Base-by-base conservation (phyloP, 2,329 filamentous ascomycete species). In the Diaporthe helianthi region DNA sequence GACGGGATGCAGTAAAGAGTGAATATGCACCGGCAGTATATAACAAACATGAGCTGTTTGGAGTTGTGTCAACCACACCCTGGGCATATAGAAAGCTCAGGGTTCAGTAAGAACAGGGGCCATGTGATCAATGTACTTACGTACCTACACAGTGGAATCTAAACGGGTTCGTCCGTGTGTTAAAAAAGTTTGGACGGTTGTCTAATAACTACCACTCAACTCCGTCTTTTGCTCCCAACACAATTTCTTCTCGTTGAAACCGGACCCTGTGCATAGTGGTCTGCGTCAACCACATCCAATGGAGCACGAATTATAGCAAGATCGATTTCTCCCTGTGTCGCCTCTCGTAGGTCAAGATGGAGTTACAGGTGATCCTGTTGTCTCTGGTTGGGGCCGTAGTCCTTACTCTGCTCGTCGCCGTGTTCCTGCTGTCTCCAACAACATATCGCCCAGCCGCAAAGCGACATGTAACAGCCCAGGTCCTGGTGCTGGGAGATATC, bases 401-500 rank as follows among this genome's bases (percentile, higher is more conserved):
- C 31, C 65, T 67, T 47, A 60, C 69, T 6, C 44, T 71, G 4
- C 26, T 69, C n/a, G 46, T 69, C 53, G 53, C 68, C 61, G 52
- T 61, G 22, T 51, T 69, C n/a, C 67, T 80, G 22, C 60, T 75
- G 19, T 73, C 80, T 33, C 82, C 82, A 9, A 78, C 75, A 22
- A 76, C 79, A 17, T 80, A 58, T 4, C 67, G 73, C 2, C 65
- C 72, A 9, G 46, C 71, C 3, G 71, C 36, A 71, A 72, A 17
- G 29, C 71, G 3, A 5, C 15, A 55, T 24, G 77, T 80, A 5
- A 78, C 77, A 0, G 86, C 95, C 52, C 93, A 97, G 79, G 89
- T 99, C 65, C 86, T 99, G 19, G 96, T 99, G 22, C 87, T 99
- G 33, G 96, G 96, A 53, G 96, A 99, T 77, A 94, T 99, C 78